Conservation (phyloP, 2,329 filamentous ascomycete species). For the Ascochyta viciae-villosae region DNA sequence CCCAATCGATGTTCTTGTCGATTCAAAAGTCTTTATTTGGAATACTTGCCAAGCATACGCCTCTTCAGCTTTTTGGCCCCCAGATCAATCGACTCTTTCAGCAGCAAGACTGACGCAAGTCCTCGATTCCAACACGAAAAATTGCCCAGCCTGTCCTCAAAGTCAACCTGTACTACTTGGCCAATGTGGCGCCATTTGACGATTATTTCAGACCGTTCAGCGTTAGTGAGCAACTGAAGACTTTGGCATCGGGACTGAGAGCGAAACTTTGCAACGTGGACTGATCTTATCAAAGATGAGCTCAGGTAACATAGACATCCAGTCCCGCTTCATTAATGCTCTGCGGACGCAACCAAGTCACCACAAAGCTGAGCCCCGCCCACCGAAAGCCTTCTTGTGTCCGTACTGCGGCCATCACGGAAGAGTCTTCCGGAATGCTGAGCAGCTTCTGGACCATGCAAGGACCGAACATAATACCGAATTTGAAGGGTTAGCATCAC, state of each 20-base stretch:
- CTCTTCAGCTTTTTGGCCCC: background rate
- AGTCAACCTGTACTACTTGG: background rate
- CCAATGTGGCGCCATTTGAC: conserved; percentile 9
- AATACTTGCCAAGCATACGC: background rate
- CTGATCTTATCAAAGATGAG: conserved; percentile 22
- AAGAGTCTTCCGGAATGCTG: conserved; percentile 37
- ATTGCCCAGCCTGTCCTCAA: background rate
- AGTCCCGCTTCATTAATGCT: conserved; percentile 34
- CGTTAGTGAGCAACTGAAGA: conserved; percentile 1
- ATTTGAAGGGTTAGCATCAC: conserved; percentile 27
- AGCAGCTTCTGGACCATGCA: conserved; percentile 37
- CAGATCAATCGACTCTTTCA: background rate
- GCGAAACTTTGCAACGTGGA: conserved; percentile 4
- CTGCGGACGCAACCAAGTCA: conserved; percentile 34
- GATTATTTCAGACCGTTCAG: background rate
- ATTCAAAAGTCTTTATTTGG: background rate
- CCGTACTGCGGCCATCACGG: conserved; percentile 39
- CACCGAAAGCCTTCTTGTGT: conserved; percentile 32
- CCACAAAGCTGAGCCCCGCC: conserved; percentile 26
- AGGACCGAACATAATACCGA: conserved; percentile 35
- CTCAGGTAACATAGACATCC: conserved; percentile 28
- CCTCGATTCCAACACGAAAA: too few species aligned
- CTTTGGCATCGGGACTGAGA: conserved; percentile 11
- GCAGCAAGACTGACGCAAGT: background rate
- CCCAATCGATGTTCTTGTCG: background rate